These are phyloP conservation scores for Hirschioporus abietinus DNA, from an alignment of 768 basidiomycete species.

Conservation along the genomic window DNA sequence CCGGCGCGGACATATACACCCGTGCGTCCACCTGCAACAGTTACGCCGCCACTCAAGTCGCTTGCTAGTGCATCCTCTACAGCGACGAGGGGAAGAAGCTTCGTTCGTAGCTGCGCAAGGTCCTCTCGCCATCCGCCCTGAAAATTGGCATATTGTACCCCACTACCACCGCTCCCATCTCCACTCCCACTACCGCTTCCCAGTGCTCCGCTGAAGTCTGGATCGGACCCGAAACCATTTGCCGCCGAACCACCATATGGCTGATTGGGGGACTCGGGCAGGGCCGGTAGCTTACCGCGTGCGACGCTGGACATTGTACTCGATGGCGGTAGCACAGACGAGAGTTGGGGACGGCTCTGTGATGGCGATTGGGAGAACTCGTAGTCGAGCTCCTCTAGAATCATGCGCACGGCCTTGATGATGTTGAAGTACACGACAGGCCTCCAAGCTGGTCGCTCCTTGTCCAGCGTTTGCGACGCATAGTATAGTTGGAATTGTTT, in stretches of 20 bases:
- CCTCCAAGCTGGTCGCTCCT: slow-evolving; percentile 70
- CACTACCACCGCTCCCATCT: slow-evolving; percentile 12
- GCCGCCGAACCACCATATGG: neutral
- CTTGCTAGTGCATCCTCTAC: slow-evolving; percentile 64
- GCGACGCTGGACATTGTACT: neutral
- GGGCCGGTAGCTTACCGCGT: neutral
- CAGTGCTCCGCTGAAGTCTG: neutral
- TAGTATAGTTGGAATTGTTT: slow-evolving; percentile 84
- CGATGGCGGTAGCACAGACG: slow-evolving; percentile 10
- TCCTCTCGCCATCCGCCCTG: slow-evolving; percentile 36
- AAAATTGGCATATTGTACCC: slow-evolving; percentile 25
- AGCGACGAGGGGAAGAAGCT: slow-evolving; percentile 58
- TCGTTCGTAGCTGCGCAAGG: slow-evolving; percentile 46
- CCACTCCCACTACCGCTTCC: slow-evolving; percentile 4
- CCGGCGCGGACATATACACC: slow-evolving; percentile 67
- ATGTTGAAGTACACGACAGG: slow-evolving; percentile 82
- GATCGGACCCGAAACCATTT: neutral
- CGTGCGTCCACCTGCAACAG: slow-evolving; percentile 51
- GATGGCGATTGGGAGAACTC: slow-evolving; percentile 35
- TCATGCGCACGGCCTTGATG: slow-evolving; percentile 71
- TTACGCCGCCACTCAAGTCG: slow-evolving; percentile 61
- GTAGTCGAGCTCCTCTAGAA: slow-evolving; percentile 65
- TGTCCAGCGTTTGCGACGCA: slow-evolving; percentile 62
- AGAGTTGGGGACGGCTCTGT: slow-evolving; percentile 16
- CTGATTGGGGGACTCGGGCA: neutral